These are phyloP conservation scores for Trifolium dubium DNA, from an alignment of 306 rosid genomes.

Conservation along the genomic window DNA sequence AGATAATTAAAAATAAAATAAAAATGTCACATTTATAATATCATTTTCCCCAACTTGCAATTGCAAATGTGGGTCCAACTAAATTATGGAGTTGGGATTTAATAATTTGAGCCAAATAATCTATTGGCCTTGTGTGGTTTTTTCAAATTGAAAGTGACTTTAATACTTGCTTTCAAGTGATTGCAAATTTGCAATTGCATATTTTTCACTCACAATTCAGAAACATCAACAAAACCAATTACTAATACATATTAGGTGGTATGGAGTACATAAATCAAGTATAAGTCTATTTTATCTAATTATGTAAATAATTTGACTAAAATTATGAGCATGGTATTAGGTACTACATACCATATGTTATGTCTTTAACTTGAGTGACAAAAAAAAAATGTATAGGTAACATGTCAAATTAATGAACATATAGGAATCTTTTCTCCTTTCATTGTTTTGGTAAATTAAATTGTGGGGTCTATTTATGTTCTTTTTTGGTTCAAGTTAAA, in stretches of 20 bases:
- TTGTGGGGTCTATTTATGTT: constrained; percentile 42
- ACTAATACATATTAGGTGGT: constrained; percentile 13
- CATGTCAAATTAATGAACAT: constrained; percentile 35
- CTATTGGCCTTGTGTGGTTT: constrained; percentile 39
- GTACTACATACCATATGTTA: constrained; percentile 22
- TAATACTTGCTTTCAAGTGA: constrained; percentile 40
- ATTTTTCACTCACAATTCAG: constrained; percentile 38
- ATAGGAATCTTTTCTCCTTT: constrained; percentile 35
- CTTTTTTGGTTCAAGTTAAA: constrained; percentile 48
- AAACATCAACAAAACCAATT: neutral
- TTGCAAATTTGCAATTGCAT: constrained; percentile 37
- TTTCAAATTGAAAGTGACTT: constrained; percentile 40
- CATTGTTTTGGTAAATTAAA: constrained; percentile 17
- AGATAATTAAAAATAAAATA: neutral
- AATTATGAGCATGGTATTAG: constrained; percentile 24
- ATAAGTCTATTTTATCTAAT: neutral
- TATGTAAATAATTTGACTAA: constrained; percentile 33
- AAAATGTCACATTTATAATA: constrained; percentile 43
- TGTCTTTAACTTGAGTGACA: constrained; percentile 30
- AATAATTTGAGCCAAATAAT: constrained; percentile 45
- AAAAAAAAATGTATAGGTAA: constrained; percentile 28
- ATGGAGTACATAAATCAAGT: constrained; percentile 8
- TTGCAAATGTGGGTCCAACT: constrained; percentile 46
- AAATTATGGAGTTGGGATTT: constrained; percentile 44
- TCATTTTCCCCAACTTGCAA: constrained; percentile 37